Evolutionary conservation across 1,284 basidiomycete genomes (phyloP), one percentile per base, ranked within the genome.

Genomic region (Cutaneotrichosporon cyanovorans): DNA sequence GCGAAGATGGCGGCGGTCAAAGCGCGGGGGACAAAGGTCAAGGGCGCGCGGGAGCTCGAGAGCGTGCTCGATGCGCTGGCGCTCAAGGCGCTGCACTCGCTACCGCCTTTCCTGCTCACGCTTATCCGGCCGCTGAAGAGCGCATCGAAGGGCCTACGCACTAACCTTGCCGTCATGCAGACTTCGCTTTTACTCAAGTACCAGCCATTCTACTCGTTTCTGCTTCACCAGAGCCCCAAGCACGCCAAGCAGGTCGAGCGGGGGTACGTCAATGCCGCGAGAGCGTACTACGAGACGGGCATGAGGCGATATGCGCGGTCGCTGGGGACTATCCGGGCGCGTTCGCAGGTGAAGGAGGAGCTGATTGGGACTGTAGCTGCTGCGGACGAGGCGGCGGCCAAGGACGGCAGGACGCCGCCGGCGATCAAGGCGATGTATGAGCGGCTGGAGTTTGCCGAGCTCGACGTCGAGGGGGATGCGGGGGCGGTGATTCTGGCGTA

Each of bases 261-360:
- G 39, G 84, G 86, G 4, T 99, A 99, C 65, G 75, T 86, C 25
- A 80, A 79, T 37, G 82, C 86, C 11, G 85, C 87, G 4, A 79
- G 91, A 18, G 79, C 88, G 16, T 99, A 96, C 67, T 97, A 91
- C 55, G 95, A 99, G 71, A 97, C 95, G 15, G 89, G 85, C 0
- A 92, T 98, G 64, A 75, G 95, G 49, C 76, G 95, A 40, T 99
- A 98, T 66, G 78, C 83, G 22, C 77, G 95, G 25, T 84, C 83
- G 58, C 74, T 97, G 37, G 79, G 81, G 20, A 81, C 77, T 69
- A 78, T 95, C 38, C 85, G 85, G 76, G 83, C 85, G 40, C 58
- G 72, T 22, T 63, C 62, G 14, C 45, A 53, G 9, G 69, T 72
- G 38, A 64, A 60, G 37, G 56, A 61, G 5, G 70, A 67, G 8